Percentiles rank a stretch among this genome's conserved stretches.
Conservation (phyloP, 352 stramenopile genomes). For the Globisporangium alternatum region DNA sequence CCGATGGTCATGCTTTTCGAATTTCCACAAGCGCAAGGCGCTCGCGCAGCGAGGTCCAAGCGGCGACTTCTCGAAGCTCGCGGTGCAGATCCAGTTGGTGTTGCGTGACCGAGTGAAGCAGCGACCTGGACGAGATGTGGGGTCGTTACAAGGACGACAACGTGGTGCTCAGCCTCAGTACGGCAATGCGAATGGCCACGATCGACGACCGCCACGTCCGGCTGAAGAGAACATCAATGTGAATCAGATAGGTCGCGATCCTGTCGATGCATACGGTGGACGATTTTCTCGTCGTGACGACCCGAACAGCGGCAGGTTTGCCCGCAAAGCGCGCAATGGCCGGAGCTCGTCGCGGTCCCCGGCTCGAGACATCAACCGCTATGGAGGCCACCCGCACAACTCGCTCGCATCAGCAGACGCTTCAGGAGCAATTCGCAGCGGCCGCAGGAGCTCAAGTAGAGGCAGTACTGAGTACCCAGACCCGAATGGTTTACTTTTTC, state of each 20-base stretch:
- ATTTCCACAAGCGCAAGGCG: slow-evolving; percentile 37
- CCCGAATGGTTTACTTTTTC: background rate
- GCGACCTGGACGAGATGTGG: background rate
- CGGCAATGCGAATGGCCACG: slow-evolving; percentile 1
- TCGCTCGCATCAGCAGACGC: background rate
- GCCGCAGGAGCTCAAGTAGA: slow-evolving; percentile 8
- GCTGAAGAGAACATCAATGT: slow-evolving; percentile 8
- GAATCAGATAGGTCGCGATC: slow-evolving; percentile 4
- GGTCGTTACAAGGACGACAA: background rate
- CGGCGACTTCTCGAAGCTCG: slow-evolving; percentile 41
- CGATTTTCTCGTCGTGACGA: background rate
- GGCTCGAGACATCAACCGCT: slow-evolving; percentile 7
- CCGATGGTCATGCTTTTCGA: slow-evolving; percentile 55
- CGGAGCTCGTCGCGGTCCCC: slow-evolving; percentile 13
- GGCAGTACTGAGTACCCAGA: slow-evolving; percentile 14
- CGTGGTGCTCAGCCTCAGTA: background rate
- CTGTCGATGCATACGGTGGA: background rate
- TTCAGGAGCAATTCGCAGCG: background rate
- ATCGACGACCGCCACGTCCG: slow-evolving; percentile 1
- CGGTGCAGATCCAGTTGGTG: slow-evolving; percentile 42
- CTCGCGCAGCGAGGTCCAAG: background rate
- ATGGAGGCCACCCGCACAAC: background rate
- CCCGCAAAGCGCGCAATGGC: background rate
- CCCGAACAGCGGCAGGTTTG: background rate
- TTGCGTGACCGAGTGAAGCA: slow-evolving; percentile 19